Evolutionary conservation across 495 filamentous ascomycete genomes (phyloP).

Genomic region (Saxophila tyrrhenica): DNA sequence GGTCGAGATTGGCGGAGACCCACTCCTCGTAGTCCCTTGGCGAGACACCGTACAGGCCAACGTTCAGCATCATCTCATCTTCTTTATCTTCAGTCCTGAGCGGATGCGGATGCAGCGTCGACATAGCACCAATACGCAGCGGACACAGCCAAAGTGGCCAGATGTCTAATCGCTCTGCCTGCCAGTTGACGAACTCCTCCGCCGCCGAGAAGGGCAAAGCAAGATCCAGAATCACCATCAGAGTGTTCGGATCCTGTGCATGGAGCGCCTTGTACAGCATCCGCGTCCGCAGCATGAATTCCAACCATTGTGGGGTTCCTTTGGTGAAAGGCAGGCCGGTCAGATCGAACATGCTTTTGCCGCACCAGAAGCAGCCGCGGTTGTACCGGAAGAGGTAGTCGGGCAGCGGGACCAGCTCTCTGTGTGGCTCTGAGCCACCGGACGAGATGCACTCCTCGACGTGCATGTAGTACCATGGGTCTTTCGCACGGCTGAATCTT

Average conservation of each 20-base stretch:
- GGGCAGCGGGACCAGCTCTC: slow-evolving; percentile 41
- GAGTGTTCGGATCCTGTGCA: slow-evolving; percentile 35
- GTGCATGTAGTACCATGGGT: slow-evolving; percentile 52
- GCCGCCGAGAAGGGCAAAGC: slow-evolving; percentile 39
- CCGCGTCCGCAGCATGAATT: slow-evolving; percentile 42
- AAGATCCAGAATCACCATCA: slow-evolving; percentile 46
- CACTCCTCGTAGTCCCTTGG: slow-evolving; percentile 18
- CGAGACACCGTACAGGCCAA: slow-evolving; percentile 41
- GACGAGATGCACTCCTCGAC: slow-evolving; percentile 18
- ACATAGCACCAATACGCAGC: slow-evolving; percentile 23
- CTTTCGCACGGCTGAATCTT: slow-evolving; percentile 37
- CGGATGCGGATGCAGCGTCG: slow-evolving; percentile 31
- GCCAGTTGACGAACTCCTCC: slow-evolving; percentile 39
- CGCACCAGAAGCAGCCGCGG: slow-evolving; percentile 49
- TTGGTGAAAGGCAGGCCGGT: slow-evolving; percentile 40
- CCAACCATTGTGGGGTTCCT: slow-evolving; percentile 40
- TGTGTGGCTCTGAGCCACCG: slow-evolving; percentile 20
- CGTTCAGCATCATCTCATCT: slow-evolving; percentile 37
- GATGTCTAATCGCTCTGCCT: slow-evolving; percentile 34
- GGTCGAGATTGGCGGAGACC: slow-evolving; percentile 46
- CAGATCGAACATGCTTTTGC: slow-evolving; percentile 39
- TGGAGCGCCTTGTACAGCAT: slow-evolving; percentile 48
- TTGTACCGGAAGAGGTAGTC: slow-evolving; percentile 57
- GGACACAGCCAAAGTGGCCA: slow-evolving; percentile 54
- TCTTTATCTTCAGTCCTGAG: slow-evolving; percentile 11